Base-by-base conservation (phyloP, 2,329 filamentous ascomycete genomes). In the Fusarium bulbicola region DNA sequence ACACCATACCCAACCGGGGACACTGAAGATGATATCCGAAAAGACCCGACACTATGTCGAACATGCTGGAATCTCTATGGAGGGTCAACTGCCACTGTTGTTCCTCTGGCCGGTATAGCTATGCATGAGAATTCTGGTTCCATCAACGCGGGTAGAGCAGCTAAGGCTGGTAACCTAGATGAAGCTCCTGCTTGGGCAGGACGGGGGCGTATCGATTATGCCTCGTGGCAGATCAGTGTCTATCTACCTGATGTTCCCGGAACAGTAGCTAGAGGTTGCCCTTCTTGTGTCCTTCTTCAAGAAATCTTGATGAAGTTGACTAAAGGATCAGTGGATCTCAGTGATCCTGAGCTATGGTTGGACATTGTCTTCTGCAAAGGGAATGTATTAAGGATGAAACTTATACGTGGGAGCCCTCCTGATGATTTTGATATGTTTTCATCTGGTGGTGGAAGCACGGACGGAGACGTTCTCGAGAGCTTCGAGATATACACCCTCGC, bases 401-500 rank as follows among this genome's bases (percentile, higher is more conserved):
- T 76, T 1, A 36, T 54, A 1, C 45, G 54, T 18, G 72, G 68
- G 12, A 62, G 62, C n/a, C 45, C 66, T 1, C 69, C 66, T 4
- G 63, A 66, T 16, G 68, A 70, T 6, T 69, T 64, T 15, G 70
- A 73, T 10, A 72, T 74, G 46, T 74, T 73, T n/a, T 61, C 54
- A 20, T 52, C 63, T 8, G 53, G 49, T 2, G 53, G 49, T 4
- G 42, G 50, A 14, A 61, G 28, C 21, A 30, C 46, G 1, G 63
- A 73, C 11, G 46, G 57, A 14, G 60, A 66, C 2, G 3, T 40
- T 21, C 28, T 76, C 6, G 65, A 64, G 15, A 37, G 6, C 4
- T 77, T 66, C 47, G 68, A 77, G 18, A 37, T 77, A 9, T 77
- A 77, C 30, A 76, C 71, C 18, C 36, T 74, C 1, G 64, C 73